phyloP scores from a whole-genome alignment of 805 yeast genomes.

The Pichia eremophila region DNA sequence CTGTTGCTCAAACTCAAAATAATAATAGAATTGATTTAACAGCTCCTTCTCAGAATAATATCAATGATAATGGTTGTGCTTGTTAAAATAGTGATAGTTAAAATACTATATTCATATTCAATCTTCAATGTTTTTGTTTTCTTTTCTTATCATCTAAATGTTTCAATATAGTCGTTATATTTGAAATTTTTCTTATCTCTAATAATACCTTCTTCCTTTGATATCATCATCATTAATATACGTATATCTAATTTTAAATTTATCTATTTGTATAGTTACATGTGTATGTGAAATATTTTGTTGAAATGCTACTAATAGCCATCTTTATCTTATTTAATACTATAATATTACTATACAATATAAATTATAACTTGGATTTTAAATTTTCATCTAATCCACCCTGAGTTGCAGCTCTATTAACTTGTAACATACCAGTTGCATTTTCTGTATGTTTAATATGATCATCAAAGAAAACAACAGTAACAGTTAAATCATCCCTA shows the following conservation, averaged over 20 bases:
- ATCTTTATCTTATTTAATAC: no score
- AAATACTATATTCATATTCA: not conserved
- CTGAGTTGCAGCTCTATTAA: conserved; percentile 47
- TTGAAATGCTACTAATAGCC: no score
- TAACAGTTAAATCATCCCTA: conserved; percentile 92
- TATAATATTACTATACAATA: no score
- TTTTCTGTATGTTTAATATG: conserved; percentile 45
- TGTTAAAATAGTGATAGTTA: conserved; percentile 17
- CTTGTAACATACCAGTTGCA: conserved; percentile 41
- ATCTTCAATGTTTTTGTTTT: not conserved
- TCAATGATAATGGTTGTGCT: conserved; percentile 23
- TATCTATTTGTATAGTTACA: no score
- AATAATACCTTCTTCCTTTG: no score
- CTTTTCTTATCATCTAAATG: no score
- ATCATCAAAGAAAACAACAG: conserved; percentile 74
- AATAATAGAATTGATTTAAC: conserved; percentile 29
- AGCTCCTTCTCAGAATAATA: conserved; percentile 19
- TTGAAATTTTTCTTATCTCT: no score
- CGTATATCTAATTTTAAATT: no score
- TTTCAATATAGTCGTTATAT: no score
- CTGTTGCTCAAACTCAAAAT: conserved; percentile 1
- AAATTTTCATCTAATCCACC: conserved; percentile 38
- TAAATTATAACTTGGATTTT: conserved; percentile 37
- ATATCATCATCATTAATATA: no score
- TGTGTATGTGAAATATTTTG: no score